A percentile compares a stretch with the other conserved stretches of the same genome.
phyloP scores from a whole-genome alignment of 768 basidiomycete genomes.

The Rickenella mellea region DNA sequence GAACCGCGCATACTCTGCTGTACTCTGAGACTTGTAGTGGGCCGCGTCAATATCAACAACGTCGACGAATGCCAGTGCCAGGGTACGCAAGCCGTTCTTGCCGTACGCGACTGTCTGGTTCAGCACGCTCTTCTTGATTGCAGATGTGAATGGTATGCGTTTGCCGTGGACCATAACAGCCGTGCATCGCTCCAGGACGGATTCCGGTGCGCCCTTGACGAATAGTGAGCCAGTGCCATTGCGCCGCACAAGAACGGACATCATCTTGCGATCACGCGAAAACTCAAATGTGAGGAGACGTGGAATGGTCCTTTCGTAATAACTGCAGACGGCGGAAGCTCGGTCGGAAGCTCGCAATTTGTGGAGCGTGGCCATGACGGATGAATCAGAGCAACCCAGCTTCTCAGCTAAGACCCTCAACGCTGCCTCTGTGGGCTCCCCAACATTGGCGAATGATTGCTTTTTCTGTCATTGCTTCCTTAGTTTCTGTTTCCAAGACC shows the following conservation, averaged over 20 bases:
- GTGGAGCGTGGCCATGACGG: constrained; percentile 46
- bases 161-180: constrained; percentile 58
- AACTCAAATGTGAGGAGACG: constrained; percentile 95
- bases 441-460: constrained; percentile 68
- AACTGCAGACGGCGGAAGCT: constrained; percentile 77
- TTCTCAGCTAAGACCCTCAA: constrained; percentile 94
- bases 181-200: constrained; percentile 83
- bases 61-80: constrained; percentile 84
- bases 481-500: constrained; percentile 5
- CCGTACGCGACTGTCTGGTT: constrained; percentile 67
- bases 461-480: constrained; percentile 50
- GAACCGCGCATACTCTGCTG: constrained; percentile 80
- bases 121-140: constrained; percentile 51
- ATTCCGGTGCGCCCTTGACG: constrained; percentile 95
- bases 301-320: constrained; percentile 64
- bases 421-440: constrained; percentile 96
- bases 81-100: constrained; percentile 73
- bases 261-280: constrained; percentile 96
- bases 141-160: constrained; percentile 53
- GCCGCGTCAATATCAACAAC: constrained; percentile 65
- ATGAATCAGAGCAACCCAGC: constrained; percentile 63
- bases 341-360: constrained; percentile 50
- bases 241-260: constrained; percentile 85
- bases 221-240: constrained; percentile 69
- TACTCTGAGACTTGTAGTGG: constrained; percentile 74